Evolutionary conservation across 2,329 filamentous ascomycete genomes (phyloP), one percentile per base, ranked within the genome.

Genomic region (Neofusicoccum sp.): DNA sequence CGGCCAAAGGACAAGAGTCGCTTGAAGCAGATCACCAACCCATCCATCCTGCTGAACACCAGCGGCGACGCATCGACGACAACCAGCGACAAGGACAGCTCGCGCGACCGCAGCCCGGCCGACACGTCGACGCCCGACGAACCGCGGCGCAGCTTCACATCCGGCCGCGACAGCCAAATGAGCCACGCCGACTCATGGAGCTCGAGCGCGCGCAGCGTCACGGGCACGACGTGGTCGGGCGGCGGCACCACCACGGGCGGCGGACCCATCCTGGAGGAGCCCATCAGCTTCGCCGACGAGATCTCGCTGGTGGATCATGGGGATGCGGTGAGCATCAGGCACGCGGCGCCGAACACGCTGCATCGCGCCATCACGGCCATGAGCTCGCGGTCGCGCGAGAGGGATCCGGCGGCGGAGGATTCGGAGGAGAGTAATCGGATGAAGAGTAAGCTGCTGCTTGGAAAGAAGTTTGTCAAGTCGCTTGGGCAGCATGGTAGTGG

Each of bases 21-120:
- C 66, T 83, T 96, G 37, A 87, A 93, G 45, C 93, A 97, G 75
- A 82, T 96, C 63, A 92, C 91, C n/a, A 93, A 87, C 64, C 91
- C 86, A 70, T 89, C 88, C 39, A 87, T 89, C 22, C 81, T 94
- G 43, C 78, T 88, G n/a, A 71, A 76, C 63, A 73, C 61, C 4
- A 12, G 28, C 14, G 36, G 48, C 3, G 61, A 56, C 9, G 61
- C 41, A 31, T 48, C 41, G 33, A 22, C 49, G 28, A 54, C 29
- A 29, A 43, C 45, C 12, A 63, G 61, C 31, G 56, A 61, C 47
- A 52, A 48, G 36, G 71, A 71, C 45, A 70, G 66, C 3, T 58
- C 68, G 12, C 73, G 71, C n/a, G 75, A 76, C 43, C 71, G 73
- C 49, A 71, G 67, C 1, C 73, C 74, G 3, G 71, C 29, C 5